phyloP scores from a whole-genome alignment of 78 protist species.

The Polysphondylium violaceum region DNA sequence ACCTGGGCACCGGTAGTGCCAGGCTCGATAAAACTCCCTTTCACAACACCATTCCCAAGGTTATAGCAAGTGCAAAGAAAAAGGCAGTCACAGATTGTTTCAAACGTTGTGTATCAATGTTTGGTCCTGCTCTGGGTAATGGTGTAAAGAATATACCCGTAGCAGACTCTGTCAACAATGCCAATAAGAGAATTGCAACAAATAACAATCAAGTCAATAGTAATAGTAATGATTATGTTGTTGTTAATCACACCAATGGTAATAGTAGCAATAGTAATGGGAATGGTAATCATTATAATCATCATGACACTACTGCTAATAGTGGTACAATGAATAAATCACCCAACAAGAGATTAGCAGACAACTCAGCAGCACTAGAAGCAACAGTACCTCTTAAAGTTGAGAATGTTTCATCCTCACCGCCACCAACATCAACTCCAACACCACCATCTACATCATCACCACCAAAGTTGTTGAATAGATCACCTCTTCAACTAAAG shows the following conservation, averaged over 20 bases:
- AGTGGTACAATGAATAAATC: neutral
- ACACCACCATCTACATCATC: neutral
- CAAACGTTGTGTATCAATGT: constrained; percentile 7
- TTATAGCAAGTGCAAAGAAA: constrained; percentile 33
- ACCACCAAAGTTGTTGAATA: neutral
- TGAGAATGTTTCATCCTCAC: neutral
- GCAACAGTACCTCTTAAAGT: neutral
- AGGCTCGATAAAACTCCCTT: neutral
- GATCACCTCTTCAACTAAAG: neutral
- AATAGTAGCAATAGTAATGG: neutral
- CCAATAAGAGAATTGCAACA: neutral
- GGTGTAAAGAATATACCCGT: neutral
- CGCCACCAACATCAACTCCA: neutral
- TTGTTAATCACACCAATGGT: neutral
- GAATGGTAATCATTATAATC: neutral
- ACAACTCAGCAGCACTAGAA: neutral
- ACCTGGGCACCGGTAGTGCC: neutral
- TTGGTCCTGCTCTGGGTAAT: constrained; percentile 19
- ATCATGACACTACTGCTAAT: neutral
- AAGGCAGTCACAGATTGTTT: neutral
- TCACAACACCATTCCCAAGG: too few relatives aligned
- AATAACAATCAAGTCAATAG: neutral
- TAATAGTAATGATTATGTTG: too few relatives aligned
- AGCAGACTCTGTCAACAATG: neutral
- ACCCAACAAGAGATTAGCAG: neutral